phyloP scores from a whole-genome alignment of 176 grass and related monocot genomes.

The Canna indica region DNA sequence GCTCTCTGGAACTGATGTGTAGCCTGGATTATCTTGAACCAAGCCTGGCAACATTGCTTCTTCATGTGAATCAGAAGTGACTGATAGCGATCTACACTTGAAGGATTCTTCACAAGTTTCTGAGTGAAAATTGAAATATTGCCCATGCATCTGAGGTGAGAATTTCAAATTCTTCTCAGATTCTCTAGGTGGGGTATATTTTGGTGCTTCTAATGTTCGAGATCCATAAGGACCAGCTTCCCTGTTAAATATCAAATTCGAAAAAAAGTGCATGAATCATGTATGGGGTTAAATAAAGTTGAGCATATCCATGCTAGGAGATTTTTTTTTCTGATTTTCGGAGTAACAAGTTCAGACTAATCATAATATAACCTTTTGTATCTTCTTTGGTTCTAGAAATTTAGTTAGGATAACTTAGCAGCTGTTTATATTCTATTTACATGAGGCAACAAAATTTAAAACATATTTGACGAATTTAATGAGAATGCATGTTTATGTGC shows the following conservation, averaged over 20 bases:
- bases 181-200: conserved; percentile 23
- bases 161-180: conserved; percentile 33
- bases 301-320: too few relatives aligned
- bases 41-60: not conserved
- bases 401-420: not conserved
- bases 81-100: not conserved
- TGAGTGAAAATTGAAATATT: not conserved
- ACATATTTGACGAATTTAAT: too few relatives aligned
- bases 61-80: not conserved
- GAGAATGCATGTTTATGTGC: too few relatives aligned
- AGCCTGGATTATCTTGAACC: not conserved
- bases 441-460: too few relatives aligned
- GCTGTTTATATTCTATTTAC: too few relatives aligned
- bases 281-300: not conserved
- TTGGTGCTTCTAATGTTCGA: not conserved
- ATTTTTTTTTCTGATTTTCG: too few relatives aligned
- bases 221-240: conserved; percentile 1
- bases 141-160: conserved; percentile 9
- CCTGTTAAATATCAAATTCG: not conserved
- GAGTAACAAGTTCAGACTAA: too few relatives aligned
- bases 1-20: not conserved
- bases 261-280: not conserved
- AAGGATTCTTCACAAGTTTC: not conserved
- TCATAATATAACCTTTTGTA: too few relatives aligned
- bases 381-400: too few relatives aligned